These are phyloP conservation scores for Sphaerosporella brunnea DNA, from an alignment of 495 filamentous ascomycete genomes.

Conservation along the genomic window DNA sequence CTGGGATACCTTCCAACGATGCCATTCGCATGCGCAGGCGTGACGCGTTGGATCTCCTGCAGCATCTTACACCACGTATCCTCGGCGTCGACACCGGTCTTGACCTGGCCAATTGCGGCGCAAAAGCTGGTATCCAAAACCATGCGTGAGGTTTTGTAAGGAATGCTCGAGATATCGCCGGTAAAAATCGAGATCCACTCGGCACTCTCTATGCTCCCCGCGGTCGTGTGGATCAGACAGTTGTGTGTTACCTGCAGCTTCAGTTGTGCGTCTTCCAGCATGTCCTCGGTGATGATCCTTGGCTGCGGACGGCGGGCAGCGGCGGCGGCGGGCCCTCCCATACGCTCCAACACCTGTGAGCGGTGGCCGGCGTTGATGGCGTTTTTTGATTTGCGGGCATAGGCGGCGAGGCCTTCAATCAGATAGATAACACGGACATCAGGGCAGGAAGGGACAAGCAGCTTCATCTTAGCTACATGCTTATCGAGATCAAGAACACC, in stretches of 20 bases:
- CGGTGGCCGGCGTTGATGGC: conserved; percentile 22
- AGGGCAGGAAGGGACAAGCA: conserved; percentile 29
- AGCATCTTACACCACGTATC: conserved; percentile 68
- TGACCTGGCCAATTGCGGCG: conserved; percentile 69
- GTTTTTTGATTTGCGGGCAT: conserved; percentile 22
- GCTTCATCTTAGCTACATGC: conserved; percentile 41
- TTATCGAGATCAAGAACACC: conserved; percentile 33
- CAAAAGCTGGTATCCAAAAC: conserved; percentile 47
- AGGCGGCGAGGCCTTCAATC: conserved; percentile 54
- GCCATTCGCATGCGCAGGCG: conserved; percentile 54
- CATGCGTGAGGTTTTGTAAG: conserved; percentile 38
- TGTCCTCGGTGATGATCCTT: conserved; percentile 1
- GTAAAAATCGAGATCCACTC: conserved; percentile 68
- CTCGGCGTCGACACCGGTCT: conserved; percentile 43
- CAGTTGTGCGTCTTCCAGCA: conserved; percentile 54
- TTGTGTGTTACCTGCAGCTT: conserved; percentile 50
- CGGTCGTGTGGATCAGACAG: conserved; percentile 58
- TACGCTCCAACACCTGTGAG: conserved; percentile 6
- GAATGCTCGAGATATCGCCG: conserved; percentile 59
- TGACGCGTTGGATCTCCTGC: conserved; percentile 57
- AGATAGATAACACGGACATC: conserved; percentile 48
- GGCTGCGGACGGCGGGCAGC: conserved; percentile 29
- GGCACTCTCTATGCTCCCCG: conserved; percentile 42
- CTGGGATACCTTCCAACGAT: conserved; percentile 45
- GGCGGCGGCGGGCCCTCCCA: conserved; percentile 9